These are phyloP conservation scores for Decorospora gaudefroyi DNA, from an alignment of 2,329 filamentous ascomycete genomes.

Conservation along the genomic window DNA sequence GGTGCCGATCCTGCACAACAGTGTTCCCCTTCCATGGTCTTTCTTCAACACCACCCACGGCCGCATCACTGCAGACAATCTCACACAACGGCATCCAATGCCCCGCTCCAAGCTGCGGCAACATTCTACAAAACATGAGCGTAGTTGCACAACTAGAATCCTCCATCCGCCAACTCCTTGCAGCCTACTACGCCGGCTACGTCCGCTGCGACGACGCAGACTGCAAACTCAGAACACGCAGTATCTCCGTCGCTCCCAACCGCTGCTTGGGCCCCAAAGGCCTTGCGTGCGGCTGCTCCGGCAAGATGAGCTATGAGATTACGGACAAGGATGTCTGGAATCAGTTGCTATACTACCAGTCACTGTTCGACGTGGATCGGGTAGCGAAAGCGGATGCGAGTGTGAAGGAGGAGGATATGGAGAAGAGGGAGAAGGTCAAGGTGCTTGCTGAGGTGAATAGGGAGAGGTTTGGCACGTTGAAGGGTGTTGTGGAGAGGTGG, in stretches of 20 bases:
- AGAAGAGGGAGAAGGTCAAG: constrained; percentile 58
- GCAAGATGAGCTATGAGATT: constrained; percentile 86
- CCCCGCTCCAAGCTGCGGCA: constrained; percentile 64
- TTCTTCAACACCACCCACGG: constrained; percentile 28
- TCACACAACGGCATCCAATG: constrained; percentile 78
- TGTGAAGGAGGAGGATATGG: constrained; percentile 60
- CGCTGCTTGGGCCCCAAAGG: constrained; percentile 87
- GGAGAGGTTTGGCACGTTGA: constrained; percentile 74
- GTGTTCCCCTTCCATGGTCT: constrained; percentile 78
- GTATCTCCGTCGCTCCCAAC: constrained; percentile 90
- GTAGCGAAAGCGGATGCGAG: constrained; percentile 57
- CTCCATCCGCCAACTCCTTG: constrained; percentile 76
- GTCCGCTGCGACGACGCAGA: constrained; percentile 86
- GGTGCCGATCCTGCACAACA: constrained; percentile 79
- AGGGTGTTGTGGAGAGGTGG: constrained; percentile 78
- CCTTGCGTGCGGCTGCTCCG: constrained; percentile 79
- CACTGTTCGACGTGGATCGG: constrained; percentile 88
- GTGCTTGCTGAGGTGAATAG: constrained; percentile 84
- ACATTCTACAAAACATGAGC: constrained; percentile 68
- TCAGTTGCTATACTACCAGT: constrained; percentile 85
- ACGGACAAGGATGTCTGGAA: constrained; percentile 91
- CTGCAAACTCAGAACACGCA: constrained; percentile 83
- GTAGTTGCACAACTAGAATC: constrained; percentile 86
- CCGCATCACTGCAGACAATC: constrained; percentile 47
- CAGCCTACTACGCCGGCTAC: constrained; percentile 90